Conservation (phyloP, 176 grass and related monocot genomes). For the Carex parvula region DNA sequence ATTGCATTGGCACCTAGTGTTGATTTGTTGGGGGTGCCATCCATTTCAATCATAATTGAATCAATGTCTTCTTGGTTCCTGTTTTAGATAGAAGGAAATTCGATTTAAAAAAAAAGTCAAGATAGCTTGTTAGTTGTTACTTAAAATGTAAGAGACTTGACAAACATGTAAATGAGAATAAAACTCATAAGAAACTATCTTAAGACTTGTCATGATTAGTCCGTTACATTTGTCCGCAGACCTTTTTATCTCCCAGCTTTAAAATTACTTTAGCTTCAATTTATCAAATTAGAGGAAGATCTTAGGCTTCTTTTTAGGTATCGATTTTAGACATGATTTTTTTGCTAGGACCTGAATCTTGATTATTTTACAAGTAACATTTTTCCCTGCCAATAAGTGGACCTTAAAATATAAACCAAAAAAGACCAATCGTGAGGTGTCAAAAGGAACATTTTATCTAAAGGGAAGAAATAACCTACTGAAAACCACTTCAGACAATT, state of each 20-base stretch:
- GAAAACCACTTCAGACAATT: neutral
- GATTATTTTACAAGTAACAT: neutral
- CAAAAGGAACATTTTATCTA: neutral
- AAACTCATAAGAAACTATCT: neutral
- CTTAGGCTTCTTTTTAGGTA: neutral
- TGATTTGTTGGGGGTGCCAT: conserved; percentile 92
- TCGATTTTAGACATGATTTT: neutral
- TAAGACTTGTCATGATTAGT: neutral
- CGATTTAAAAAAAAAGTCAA: neutral
- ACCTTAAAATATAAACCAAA: neutral
- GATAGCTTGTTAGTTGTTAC: neutral
- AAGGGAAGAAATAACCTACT: neutral
- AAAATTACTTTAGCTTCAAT: neutral
- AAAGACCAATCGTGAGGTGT: neutral
- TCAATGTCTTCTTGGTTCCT: conserved; percentile 90
- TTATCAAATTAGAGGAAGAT: neutral
- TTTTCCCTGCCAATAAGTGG: too few species aligned
- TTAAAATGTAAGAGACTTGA: conserved; percentile 7
- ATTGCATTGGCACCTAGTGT: conserved; percentile 92
- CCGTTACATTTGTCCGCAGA: neutral
- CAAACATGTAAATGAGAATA: neutral
- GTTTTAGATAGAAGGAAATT: conserved; percentile 21
- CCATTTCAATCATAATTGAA: conserved; percentile 88
- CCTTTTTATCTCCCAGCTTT: neutral
- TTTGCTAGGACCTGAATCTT: neutral